phyloP scores from a whole-genome alignment of 768 basidiomycete genomes.

The Filobasidium wieringae region DNA sequence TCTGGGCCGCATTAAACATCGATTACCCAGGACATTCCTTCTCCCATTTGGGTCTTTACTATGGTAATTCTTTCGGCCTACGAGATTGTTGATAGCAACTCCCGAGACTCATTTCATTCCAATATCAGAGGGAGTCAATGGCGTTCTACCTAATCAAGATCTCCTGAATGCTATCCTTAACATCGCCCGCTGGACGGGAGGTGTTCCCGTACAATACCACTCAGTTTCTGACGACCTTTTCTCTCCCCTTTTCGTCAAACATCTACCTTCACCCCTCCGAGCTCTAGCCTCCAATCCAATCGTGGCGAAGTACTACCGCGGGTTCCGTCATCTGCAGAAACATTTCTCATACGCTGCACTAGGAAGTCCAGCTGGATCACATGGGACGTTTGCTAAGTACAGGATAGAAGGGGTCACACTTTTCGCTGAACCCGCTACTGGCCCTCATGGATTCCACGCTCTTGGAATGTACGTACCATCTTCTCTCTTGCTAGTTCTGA shows the following conservation, averaged over 20 bases:
- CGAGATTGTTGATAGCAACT: neutral
- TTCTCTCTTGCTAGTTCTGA: neutral
- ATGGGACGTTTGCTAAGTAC: constrained; percentile 85
- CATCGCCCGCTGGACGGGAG: constrained; percentile 58
- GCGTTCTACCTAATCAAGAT: constrained; percentile 91
- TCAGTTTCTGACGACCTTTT: constrained; percentile 46
- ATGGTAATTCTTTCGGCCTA: constrained; percentile 46
- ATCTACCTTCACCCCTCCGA: neutral
- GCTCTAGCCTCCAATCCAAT: neutral
- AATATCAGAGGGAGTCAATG: constrained; percentile 76
- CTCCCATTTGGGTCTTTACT: constrained; percentile 87
- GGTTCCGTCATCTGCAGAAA: constrained; percentile 55
- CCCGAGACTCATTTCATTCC: neutral
- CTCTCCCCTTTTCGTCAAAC: neutral
- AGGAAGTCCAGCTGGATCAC: constrained; percentile 73
- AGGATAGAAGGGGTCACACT: constrained; percentile 89
- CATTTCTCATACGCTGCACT: constrained; percentile 64
- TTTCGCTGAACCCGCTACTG: constrained; percentile 71
- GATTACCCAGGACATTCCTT: constrained; percentile 97
- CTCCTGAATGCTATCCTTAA: constrained; percentile 67
- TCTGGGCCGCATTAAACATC: constrained; percentile 89
- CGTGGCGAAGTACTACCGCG: constrained; percentile 28
- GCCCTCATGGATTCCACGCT: constrained; percentile 91
- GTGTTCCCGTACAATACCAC: constrained; percentile 68
- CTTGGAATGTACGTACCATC: constrained; percentile 59